Conservation (phyloP, 2,329 filamentous ascomycete species). For the Beauveria caledonica region DNA sequence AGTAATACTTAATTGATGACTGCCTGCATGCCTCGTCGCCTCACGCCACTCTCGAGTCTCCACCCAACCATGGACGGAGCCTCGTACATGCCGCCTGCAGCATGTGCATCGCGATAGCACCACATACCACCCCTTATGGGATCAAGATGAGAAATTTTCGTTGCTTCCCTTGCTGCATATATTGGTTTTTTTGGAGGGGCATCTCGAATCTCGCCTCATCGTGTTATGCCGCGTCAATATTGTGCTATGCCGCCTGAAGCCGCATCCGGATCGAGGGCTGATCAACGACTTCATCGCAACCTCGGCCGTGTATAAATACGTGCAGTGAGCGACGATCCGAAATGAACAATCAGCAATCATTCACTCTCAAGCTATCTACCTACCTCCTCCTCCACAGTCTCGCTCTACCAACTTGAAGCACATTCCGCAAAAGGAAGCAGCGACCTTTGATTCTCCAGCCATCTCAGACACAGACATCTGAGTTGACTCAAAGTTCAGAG, state of each 20-base stretch:
- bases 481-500: no score
- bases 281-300: no score
- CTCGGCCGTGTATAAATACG: background rate
- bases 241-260: background rate
- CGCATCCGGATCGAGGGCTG: background rate
- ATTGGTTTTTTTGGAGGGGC: background rate
- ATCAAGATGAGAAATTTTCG: background rate
- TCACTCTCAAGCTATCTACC: no score
- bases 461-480: no score
- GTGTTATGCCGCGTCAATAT: background rate
- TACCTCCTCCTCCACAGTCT: no score
- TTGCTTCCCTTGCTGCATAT: background rate
- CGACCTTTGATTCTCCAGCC: no score
- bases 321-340: no score
- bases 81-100: background rate
- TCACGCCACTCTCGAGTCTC: slow-evolving; percentile 4
- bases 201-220: background rate
- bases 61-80: background rate
- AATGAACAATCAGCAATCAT: no score
- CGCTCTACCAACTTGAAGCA: no score
- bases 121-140: background rate
- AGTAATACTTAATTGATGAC: background rate
- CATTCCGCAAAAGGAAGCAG: no score
- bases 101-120: background rate
- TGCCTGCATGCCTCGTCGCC: background rate